A percentile compares a stretch with the other conserved stretches of the same genome.
These are phyloP conservation scores for Penicillium sp. DNA, from an alignment of 2,329 filamentous ascomycete genomes.

Conservation along the genomic window DNA sequence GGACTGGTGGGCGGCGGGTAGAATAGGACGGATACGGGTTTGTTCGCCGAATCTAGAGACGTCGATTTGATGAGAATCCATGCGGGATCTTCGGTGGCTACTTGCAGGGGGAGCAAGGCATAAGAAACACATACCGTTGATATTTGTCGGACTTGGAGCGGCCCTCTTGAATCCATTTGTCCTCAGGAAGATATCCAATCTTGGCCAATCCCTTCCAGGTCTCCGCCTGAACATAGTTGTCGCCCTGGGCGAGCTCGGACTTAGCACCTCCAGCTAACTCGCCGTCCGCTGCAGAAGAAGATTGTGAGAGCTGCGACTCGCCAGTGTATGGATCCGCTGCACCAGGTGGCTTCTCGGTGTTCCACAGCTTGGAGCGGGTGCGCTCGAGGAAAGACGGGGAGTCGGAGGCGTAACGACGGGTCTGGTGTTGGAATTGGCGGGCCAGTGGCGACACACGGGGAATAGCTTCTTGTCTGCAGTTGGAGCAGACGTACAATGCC, in stretches of 20 bases:
- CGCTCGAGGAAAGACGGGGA: conserved; percentile 48
- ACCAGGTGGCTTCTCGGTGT: conserved; percentile 55
- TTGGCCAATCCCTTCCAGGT: conserved; percentile 57
- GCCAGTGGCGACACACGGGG: conserved; percentile 34
- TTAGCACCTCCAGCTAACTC: not conserved
- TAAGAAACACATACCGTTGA: conserved; percentile 41
- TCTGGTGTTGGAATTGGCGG: conserved; percentile 29
- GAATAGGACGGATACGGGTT: conserved; percentile 1
- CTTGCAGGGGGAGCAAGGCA: not conserved
- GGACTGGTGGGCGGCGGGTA: conserved; percentile 56
- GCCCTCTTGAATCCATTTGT: conserved; percentile 45
- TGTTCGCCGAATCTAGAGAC: conserved; percentile 20
- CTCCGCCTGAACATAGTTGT: conserved; percentile 17
- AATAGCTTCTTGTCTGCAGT: conserved; percentile 42
- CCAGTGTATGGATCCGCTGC: conserved; percentile 53
- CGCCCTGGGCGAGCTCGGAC: conserved; percentile 7
- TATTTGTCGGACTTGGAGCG: conserved; percentile 45
- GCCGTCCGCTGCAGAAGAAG: conserved; percentile 19
- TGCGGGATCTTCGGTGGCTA: not conserved
- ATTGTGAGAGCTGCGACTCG: conserved; percentile 23
- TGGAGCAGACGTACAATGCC: conserved; percentile 45
- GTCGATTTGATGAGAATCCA: conserved; percentile 10
- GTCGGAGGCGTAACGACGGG: conserved; percentile 40
- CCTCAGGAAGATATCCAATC: conserved; percentile 52
- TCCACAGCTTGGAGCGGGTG: conserved; percentile 55